phyloP scores from a whole-genome alignment of 768 basidiomycete genomes.

The Candolleomyces aberdarensis region DNA sequence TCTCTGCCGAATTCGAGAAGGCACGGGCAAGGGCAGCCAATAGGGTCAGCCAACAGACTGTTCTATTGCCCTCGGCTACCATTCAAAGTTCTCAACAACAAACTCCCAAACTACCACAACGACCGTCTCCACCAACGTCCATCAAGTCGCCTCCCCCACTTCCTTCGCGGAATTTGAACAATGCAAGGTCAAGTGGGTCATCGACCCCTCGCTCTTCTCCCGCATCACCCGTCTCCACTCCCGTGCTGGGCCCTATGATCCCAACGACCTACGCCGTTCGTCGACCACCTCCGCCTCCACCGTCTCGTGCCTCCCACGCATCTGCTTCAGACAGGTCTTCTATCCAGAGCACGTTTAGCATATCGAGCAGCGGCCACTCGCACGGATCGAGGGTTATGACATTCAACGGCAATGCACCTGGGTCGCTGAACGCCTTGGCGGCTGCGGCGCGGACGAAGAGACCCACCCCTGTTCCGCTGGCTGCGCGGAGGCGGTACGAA shows the following conservation, averaged over 20 bases:
- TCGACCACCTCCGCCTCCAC: conserved; percentile 39
- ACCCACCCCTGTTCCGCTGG: conserved; percentile 64
- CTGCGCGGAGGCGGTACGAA: conserved; percentile 66
- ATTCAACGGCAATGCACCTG: conserved; percentile 12
- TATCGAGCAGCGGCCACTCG: conserved; percentile 26
- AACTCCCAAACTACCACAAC: conserved; percentile 44
- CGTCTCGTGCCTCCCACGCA: conserved; percentile 34
- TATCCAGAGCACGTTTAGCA: conserved; percentile 47
- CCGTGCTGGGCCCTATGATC: conserved; percentile 29
- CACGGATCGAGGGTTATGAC: conserved; percentile 9
- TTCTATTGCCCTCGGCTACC: neutral
- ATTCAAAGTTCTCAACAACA: neutral
- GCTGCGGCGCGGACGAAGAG: conserved; percentile 35
- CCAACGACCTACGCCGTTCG: conserved; percentile 34
- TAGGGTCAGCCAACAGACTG: conserved; percentile 7
- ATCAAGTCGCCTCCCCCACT: conserved; percentile 28
- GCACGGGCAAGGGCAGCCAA: conserved; percentile 33
- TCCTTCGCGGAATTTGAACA: conserved; percentile 19
- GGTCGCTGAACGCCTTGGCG: conserved; percentile 12
- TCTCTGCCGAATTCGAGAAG: conserved; percentile 50
- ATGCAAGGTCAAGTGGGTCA: conserved; percentile 2
- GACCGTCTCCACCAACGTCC: conserved; percentile 33
- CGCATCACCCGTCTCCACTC: conserved; percentile 29
- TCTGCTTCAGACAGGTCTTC: conserved; percentile 57
- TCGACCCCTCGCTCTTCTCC: conserved; percentile 26